Base-by-base conservation (phyloP, 139 green algal species). In the Coccomyxa sp. region DNA sequence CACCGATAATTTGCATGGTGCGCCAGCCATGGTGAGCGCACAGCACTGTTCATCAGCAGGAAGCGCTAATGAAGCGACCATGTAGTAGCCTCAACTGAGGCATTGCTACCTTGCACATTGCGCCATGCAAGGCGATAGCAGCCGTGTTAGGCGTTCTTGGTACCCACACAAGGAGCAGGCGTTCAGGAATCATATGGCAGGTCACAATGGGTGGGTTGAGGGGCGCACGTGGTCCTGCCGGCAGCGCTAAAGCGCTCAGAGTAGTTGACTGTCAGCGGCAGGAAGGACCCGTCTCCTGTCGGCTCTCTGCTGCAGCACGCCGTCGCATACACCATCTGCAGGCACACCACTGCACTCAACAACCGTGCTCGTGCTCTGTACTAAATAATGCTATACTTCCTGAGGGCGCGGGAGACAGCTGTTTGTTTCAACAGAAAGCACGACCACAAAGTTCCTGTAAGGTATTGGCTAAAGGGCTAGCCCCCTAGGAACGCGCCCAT, bases 261-360 rank as follows among this genome's bases (percentile, higher is more conserved):
- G 82, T 99, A 99, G 74, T 97, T 89, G 39, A 99, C 93, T 34
- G 89, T 91, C n/a, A 99, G 81, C 0, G 95, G 95, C 39, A 92
- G 81, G 74, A 98, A 99, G 40, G 83, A 88, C 76, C 90, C 93
- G 74, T 96, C 93, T 27, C 87, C 88, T 0, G 58, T 75, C 8
- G 82, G 73, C 4, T 89, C 86, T 27, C 82, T 36, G 8, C 70
- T 84, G 37, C 86, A 90, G 82, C 96, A 98, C 9, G 89, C 95
- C 16, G 96, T 98, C 36, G 89, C 87, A 81, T 97, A 98, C 18
- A 99, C 41, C 74, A 97, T 88, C 93, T 97, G 91, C 29, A 70
- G 9, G 3, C 36, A 27, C 24, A 75, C 72, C 29, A 58, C 44
- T 58, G n/a, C n/a, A n/a, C n/a, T n/a, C n/a, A n/a, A n/a, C n/a